A percentile compares a stretch with the other conserved stretches of the same genome.
These are phyloP conservation scores for Boletellus emodensis DNA, from an alignment of 768 basidiomycete species.

Conservation along the genomic window DNA sequence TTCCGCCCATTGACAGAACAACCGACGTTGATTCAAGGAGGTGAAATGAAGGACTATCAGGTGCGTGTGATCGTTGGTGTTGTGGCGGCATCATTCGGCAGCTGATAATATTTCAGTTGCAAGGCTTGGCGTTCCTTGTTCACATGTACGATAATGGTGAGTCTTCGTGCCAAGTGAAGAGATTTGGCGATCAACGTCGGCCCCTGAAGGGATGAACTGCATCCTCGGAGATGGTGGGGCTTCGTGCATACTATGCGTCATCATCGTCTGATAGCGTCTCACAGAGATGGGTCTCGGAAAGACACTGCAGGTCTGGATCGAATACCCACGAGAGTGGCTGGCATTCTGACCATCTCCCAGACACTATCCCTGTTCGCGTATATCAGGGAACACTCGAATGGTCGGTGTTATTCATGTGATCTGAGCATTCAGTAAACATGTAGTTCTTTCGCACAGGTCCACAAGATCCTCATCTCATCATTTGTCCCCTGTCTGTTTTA, in stretches of 20 bases:
- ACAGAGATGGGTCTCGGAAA: slow-evolving; percentile 62
- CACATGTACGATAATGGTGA: slow-evolving; percentile 65
- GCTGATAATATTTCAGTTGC: slow-evolving; percentile 35
- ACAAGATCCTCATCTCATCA: slow-evolving; percentile 63
- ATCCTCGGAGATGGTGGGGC: slow-evolving; percentile 66
- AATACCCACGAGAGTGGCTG: neutral
- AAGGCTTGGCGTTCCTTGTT: slow-evolving; percentile 62
- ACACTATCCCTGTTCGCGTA: slow-evolving; percentile 66
- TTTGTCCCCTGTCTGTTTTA: slow-evolving; percentile 69
- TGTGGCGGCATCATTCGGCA: neutral
- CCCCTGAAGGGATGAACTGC: slow-evolving; percentile 53
- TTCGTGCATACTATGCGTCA: too few relatives aligned
- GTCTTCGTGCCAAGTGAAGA: neutral
- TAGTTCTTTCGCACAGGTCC: slow-evolving; percentile 22
- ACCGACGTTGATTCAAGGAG: slow-evolving; percentile 48
- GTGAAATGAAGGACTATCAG: slow-evolving; percentile 72
- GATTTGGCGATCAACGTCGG: neutral
- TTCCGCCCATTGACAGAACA: slow-evolving; percentile 42
- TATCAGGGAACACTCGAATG: slow-evolving; percentile 50
- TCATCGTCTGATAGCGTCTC: neutral
- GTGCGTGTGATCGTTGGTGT: slow-evolving; percentile 24
- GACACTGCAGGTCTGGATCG: slow-evolving; percentile 47
- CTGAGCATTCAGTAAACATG: neutral
- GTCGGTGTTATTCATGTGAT: slow-evolving; percentile 22
- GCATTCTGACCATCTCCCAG: slow-evolving; percentile 21